Evolutionary conservation across 1,284 basidiomycete genomes (phyloP).

Genomic region (Volvariella surrecta): DNA sequence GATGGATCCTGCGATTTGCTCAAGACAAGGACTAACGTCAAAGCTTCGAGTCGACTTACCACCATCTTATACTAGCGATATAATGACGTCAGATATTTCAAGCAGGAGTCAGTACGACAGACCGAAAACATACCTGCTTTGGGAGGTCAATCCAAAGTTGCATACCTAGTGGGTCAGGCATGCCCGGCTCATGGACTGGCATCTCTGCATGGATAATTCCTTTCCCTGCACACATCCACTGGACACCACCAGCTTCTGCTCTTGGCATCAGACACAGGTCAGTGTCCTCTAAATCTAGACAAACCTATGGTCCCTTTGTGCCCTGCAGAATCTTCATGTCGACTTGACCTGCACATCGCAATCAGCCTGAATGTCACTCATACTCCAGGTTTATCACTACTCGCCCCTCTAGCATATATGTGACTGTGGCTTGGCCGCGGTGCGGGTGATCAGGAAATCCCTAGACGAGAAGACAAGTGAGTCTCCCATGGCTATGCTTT

Average conservation of each 20-base stretch:
- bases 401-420: slow-evolving; percentile 84
- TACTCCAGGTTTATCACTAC: slow-evolving; percentile 9
- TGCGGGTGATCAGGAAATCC: slow-evolving; percentile 85
- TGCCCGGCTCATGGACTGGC: slow-evolving; percentile 69
- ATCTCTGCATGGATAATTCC: slow-evolving; percentile 85
- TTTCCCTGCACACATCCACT: slow-evolving; percentile 90
- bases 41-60: slow-evolving; percentile 26
- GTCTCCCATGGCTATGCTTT: not conserved
- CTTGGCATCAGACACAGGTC: not conserved
- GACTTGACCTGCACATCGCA: slow-evolving; percentile 36
- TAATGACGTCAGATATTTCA: no score
- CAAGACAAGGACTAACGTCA: not conserved
- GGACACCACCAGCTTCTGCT: slow-evolving; percentile 75
- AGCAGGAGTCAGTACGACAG: slow-evolving; percentile 19
- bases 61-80: slow-evolving; percentile 75
- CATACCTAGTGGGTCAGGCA: slow-evolving; percentile 68
- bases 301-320: slow-evolving; percentile 68
- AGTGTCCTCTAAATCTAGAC: slow-evolving; percentile 1
- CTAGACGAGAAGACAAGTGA: slow-evolving; percentile 21
- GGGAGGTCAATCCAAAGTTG: slow-evolving; percentile 96
- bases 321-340: slow-evolving; percentile 91
- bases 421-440: slow-evolving; percentile 81
- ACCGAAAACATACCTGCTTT: slow-evolving; percentile 38
- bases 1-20: slow-evolving; percentile 45
- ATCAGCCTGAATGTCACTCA: not conserved